Conservation (phyloP, 306 rosid species). For the Luffa aegyptiaca region DNA sequence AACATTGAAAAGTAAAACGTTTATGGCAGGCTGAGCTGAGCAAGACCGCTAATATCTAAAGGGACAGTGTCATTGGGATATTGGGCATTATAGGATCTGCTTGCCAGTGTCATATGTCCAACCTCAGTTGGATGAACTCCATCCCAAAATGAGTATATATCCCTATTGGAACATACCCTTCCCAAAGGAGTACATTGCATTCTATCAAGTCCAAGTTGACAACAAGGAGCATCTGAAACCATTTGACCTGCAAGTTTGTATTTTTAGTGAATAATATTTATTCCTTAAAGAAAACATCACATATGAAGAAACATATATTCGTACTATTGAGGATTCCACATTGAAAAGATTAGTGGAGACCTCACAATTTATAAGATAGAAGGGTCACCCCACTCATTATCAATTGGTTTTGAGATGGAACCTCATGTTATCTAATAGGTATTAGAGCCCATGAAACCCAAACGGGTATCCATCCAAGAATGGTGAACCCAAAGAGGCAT, state of each 20-base stretch:
- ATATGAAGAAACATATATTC: too few relatives aligned
- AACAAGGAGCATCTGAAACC: background rate
- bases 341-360: too few relatives aligned
- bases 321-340: too few relatives aligned
- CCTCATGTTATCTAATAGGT: too few relatives aligned
- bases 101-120: background rate
- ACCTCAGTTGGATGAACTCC: slow-evolving; percentile 13
- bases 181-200: background rate
- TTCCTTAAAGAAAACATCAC: too few relatives aligned
- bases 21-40: background rate
- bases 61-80: slow-evolving; percentile 4
- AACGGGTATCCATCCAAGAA: too few relatives aligned
- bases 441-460: too few relatives aligned
- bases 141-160: background rate
- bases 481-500: too few relatives aligned
- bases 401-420: too few relatives aligned
- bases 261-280: background rate
- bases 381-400: too few relatives aligned
- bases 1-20: background rate
- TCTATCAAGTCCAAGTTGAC: background rate
- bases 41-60: background rate
- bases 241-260: background rate
- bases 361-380: too few relatives aligned
- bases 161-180: slow-evolving; percentile 6
- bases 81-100: slow-evolving; percentile 7